Conservation (phyloP, 2,329 filamentous ascomycete species). For the Colletotrichum theobromicola region DNA sequence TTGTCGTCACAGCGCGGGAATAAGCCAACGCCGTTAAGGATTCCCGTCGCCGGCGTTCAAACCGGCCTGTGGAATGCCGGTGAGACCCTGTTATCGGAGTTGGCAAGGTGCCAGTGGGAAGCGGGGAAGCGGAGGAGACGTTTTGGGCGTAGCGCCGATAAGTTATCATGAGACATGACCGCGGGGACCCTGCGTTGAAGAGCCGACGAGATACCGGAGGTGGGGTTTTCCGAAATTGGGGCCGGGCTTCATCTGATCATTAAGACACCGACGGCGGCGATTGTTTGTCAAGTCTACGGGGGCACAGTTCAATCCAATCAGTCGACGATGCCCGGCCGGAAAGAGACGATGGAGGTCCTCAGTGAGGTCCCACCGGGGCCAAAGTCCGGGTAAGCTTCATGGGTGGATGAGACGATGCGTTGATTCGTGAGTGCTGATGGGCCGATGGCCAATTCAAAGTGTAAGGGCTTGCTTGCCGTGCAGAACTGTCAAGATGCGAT, state of each 20-base stretch:
- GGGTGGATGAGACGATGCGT: neutral
- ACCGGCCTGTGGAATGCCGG: neutral
- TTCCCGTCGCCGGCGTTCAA: neutral
- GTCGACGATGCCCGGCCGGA: neutral
- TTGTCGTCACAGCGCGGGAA: neutral
- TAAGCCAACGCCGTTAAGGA: neutral
- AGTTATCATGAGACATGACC: neutral
- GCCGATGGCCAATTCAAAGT: neutral
- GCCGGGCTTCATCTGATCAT: neutral
- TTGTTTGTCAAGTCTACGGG: neutral
- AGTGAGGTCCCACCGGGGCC: neutral
- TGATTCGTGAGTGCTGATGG: neutral
- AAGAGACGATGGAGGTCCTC: neutral
- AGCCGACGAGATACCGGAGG: neutral
- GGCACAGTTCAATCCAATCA: neutral
- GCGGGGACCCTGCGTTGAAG: neutral
- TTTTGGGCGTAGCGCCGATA: neutral
- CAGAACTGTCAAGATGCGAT: conserved; percentile 44
- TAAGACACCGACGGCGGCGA: neutral
- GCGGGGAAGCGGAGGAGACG: neutral
- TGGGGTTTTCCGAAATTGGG: neutral
- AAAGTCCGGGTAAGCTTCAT: neutral
- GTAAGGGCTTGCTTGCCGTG: conserved; percentile 40
- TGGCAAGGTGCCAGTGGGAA: neutral
- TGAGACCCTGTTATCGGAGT: neutral